Percentiles rank a stretch among this genome's conserved stretches.
These are phyloP conservation scores for Adenanthera pavonina DNA, from an alignment of 306 rosid genomes.

Conservation along the genomic window DNA sequence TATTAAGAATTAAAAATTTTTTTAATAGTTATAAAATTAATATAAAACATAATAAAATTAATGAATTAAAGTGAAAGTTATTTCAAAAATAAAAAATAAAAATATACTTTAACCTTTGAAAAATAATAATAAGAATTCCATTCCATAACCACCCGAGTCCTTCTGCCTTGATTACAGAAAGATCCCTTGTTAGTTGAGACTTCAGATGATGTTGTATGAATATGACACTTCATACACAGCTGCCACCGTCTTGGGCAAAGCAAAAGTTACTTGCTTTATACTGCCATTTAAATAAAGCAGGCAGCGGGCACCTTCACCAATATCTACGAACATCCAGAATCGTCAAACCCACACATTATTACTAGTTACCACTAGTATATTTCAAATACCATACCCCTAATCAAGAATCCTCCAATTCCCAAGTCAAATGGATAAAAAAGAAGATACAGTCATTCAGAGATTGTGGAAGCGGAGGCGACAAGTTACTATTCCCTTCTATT, in stretches of 20 bases:
- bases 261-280: slow-evolving; percentile 40
- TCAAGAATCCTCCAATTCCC: not conserved
- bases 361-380: no score
- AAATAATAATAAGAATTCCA: no score
- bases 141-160: not conserved
- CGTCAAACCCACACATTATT: not conserved
- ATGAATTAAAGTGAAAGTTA: no score
- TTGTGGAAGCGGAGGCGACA: not conserved
- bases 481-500: slow-evolving; percentile 33
- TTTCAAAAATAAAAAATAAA: no score
- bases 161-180: not conserved
- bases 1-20: no score
- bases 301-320: not conserved
- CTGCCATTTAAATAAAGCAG: slow-evolving; percentile 14
- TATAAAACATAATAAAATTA: no score
- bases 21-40: no score
- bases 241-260: slow-evolving; percentile 47
- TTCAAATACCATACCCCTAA: not conserved
- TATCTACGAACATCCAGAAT: not conserved
- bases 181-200: not conserved
- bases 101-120: no score
- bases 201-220: not conserved
- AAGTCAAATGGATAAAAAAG: not conserved
- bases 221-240: slow-evolving; percentile 24
- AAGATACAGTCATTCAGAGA: not conserved